Evolutionary conservation across 139 green algal genomes (phyloP).

Genomic region (Micractinium conductrix): DNA sequence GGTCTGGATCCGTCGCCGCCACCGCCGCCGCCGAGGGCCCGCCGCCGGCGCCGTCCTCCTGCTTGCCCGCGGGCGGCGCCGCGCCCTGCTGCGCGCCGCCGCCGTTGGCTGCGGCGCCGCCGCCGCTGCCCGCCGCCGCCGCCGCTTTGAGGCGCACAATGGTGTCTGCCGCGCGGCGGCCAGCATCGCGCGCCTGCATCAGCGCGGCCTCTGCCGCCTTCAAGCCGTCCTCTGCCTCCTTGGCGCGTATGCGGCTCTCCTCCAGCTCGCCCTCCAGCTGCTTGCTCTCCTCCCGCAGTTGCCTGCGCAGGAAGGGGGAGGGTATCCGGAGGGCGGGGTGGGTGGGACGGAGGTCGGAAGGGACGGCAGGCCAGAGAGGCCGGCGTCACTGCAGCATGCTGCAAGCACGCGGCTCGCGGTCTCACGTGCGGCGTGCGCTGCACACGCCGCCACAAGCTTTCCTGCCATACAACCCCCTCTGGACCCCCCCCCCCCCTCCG

Average conservation of each 20-base stretch:
- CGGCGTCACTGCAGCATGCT: no score
- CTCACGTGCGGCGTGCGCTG: no score
- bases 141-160: slow-evolving; percentile 6
- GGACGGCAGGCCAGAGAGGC: no score
- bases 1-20: neutral
- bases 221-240: slow-evolving; percentile 5
- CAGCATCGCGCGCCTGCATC: slow-evolving; percentile 15
- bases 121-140: neutral
- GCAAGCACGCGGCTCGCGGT: no score
- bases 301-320: slow-evolving; percentile 7
- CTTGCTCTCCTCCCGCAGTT: slow-evolving; percentile 48
- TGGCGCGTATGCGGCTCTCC: slow-evolving; percentile 37
- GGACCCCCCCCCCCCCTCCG: neutral
- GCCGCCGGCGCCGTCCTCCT: neutral
- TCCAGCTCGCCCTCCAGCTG: slow-evolving; percentile 47
- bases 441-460: no score
- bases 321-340: neutral
- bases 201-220: neutral
- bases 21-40: neutral
- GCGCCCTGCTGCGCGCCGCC: neutral
- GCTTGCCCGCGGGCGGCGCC: neutral
- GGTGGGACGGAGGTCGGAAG: neutral
- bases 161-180: slow-evolving; percentile 31
- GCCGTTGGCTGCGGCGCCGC: neutral
- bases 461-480: no score